phyloP scores from a whole-genome alignment of 2,329 filamentous ascomycete species.

The Knufia fluminis region DNA sequence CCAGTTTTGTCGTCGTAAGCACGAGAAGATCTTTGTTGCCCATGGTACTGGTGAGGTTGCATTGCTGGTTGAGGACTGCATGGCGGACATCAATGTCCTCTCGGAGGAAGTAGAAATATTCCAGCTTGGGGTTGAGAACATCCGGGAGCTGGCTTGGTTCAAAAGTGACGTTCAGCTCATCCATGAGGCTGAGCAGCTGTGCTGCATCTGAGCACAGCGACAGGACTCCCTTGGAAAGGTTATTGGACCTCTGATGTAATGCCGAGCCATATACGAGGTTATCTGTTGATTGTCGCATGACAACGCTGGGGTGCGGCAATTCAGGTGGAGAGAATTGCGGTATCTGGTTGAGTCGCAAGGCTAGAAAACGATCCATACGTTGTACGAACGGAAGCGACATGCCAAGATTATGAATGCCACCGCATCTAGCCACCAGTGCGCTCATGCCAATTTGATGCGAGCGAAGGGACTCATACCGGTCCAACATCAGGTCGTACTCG shows the following conservation, averaged over 20 bases:
- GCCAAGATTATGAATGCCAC: slow-evolving; percentile 5
- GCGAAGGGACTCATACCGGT: slow-evolving; percentile 2
- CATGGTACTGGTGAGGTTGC: not conserved
- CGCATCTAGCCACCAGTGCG: slow-evolving; percentile 5
- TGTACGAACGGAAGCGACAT: slow-evolving; percentile 2
- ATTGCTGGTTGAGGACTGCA: slow-evolving; percentile 4
- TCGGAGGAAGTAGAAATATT: slow-evolving; percentile 4
- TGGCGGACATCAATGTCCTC: slow-evolving; percentile 4
- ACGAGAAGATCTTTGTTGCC: not conserved
- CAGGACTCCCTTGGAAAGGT: not conserved
- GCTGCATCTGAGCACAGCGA: not conserved
- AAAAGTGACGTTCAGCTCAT: slow-evolving; percentile 1
- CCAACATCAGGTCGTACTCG: slow-evolving; percentile 1
- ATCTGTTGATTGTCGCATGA: not conserved
- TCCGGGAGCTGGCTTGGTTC: not conserved
- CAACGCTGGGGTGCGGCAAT: not conserved
- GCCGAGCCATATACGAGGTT: not conserved
- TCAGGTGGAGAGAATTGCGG: not conserved
- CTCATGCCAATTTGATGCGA: slow-evolving; percentile 7
- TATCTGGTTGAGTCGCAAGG: slow-evolving; percentile 1
- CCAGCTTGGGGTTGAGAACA: not conserved
- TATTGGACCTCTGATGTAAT: not conserved
- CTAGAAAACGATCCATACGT: slow-evolving; percentile 8
- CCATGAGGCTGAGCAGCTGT: not conserved
- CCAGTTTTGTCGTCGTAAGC: not conserved